Evolutionary conservation across 345 rosid genomes (phyloP).

Genomic region (Punica granatum): DNA sequence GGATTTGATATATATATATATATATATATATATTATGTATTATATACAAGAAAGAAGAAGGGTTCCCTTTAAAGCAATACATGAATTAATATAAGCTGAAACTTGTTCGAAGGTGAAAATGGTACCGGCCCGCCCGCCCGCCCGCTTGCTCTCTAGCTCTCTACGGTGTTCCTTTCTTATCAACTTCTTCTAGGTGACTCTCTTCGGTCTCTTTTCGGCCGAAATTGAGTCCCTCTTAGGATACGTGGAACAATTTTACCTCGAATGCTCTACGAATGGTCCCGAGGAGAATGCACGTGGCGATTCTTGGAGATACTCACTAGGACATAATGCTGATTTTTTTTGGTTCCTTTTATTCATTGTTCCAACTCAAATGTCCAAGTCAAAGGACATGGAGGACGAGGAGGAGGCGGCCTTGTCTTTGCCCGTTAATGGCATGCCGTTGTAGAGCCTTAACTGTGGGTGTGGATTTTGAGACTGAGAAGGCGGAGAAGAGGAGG

Average conservation of each 20-base stretch:
- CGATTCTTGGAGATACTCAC: background rate
- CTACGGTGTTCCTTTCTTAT: background rate
- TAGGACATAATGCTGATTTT: too few species aligned
- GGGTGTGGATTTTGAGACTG: constrained; percentile 18
- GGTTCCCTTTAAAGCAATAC: background rate
- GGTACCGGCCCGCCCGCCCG: background rate
- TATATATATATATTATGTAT: constrained; percentile 1
- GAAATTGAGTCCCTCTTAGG: background rate
- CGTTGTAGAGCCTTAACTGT: constrained; percentile 36
- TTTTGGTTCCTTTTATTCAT: background rate
- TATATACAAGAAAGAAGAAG: background rate
- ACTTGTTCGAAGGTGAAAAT: background rate
- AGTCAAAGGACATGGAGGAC: constrained; percentile 38
- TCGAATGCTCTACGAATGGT: background rate
- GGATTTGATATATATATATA: background rate
- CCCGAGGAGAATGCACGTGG: background rate
- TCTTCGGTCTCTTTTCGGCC: background rate
- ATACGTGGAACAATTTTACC: background rate
- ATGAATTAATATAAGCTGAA: background rate
- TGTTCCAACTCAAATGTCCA: constrained; percentile 22
- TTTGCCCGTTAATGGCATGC: constrained; percentile 17
- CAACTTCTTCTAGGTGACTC: background rate
- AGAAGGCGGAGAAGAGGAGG: background rate
- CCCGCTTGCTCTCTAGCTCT: background rate
- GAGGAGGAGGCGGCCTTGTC: constrained; percentile 16